Evolutionary conservation across 148 eudicot species (phyloP), one percentile per base, ranked within the genome.

Genomic region (Fagopyrum tataricum): DNA sequence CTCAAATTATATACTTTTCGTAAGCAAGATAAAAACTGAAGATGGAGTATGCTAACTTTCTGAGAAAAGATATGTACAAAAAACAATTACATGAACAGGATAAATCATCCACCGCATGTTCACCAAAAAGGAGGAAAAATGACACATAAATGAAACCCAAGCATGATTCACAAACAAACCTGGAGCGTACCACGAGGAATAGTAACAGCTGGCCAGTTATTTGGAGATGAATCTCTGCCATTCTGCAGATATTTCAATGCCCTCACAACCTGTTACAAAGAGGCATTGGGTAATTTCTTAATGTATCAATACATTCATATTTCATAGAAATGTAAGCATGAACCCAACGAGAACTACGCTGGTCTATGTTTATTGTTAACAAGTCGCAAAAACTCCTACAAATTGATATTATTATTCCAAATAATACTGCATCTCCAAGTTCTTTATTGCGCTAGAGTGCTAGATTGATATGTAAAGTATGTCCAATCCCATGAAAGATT

Each of bases 161-260:
- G 43, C 37, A 71, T 70, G 64, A 64, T 39, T 62, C 14, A 11
- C 68, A 59, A 74, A 88, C 89, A 89, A 81, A 92, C 99, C 99
- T 96, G 97, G 80, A 96, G 92, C 61, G 99, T 96, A 77, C 99
- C 97, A 76, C 99, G 97, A 79, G 97, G 96, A 78, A 96, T 96
- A 75, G 81, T 64, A 77, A 88, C 85, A 21, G 87, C 84, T 81
- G 85, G 84, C 99, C 97, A 96, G 76, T 80, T 83, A 59, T 87
- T 79, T 53, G 70, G 72, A 74, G 75, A 82, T 53, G 82, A 77
- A 70, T 90, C 94, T 82, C 88, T 83, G 44, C 92, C 92, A 41
- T 81, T 79, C 83, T 90, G 99, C 76, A 95, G 83, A 82, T 82
- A 88, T 31, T 47, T 78, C 75, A 96, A 77, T 46, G 99, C 99